Base-by-base conservation (phyloP, 2,329 filamentous ascomycete species). In the Apiospora arundinis region DNA sequence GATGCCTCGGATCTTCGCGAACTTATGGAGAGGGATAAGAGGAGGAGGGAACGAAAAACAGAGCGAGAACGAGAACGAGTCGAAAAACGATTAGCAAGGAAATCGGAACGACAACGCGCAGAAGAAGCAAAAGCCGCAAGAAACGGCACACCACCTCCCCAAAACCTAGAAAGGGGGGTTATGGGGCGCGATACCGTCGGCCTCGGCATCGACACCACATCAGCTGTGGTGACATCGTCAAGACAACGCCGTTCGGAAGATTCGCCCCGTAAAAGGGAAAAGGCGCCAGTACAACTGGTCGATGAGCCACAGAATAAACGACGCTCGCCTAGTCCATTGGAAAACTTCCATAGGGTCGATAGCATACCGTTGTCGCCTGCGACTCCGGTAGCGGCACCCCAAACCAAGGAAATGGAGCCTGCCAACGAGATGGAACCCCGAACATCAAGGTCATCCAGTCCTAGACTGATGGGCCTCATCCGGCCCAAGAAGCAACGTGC, bases 11-110 rank as follows among this genome's bases (percentile, higher is more conserved):
- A 94, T 76, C 81, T 99, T 49, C 89, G 95, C 72, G 93, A 97
- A 79, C 86, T 98, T 42, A 92, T 99, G 89, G 96, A 99, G 77
- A 87, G 96, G 72, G 96, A 99, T 78, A 88, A 92, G 75, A 90
- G 95, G 77, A 89, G 96, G 71, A 90, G 89, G 74, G 93, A 97
- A 75, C 90, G 91, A 79, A 95, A 93, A 82, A 89, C 88, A 69
- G 85, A 88, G 71, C 87, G 87, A 48, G 92, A 95, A 28, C 89
- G 91, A 73, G 90, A 94, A 73, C 90, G 88, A 74, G 82, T 91
- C 32, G 90, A 92, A 74, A 87, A 88, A 70, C 90, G 88, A 71
- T 82, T 96, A 32, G 87, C 90, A 52, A 87, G 89, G 69, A 87
- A 89, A 73, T 91, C 91, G 69, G 93, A 95, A 76, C 90, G 89